A percentile compares a stretch with the other conserved stretches of the same genome.
These are phyloP conservation scores for Ehretia macrophylla DNA, from an alignment of 257 asterid genomes.

Conservation along the genomic window DNA sequence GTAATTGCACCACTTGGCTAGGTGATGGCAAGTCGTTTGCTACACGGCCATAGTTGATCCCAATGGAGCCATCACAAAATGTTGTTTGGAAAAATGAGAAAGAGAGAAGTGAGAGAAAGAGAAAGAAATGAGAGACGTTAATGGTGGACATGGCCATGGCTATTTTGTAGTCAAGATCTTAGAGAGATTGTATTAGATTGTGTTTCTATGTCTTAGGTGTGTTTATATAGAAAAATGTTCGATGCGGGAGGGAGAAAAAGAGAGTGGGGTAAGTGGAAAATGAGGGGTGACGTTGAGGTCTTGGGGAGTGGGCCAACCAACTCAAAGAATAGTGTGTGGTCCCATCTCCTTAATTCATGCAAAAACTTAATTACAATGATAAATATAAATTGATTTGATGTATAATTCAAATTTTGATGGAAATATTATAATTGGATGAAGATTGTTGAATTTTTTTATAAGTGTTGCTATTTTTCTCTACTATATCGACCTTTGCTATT, in stretches of 20 bases:
- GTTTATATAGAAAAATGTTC: not conserved
- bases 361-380: no score
- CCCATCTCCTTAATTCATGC: no score
- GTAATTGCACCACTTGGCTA: constrained; percentile 60
- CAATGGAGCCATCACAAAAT: constrained; percentile 43
- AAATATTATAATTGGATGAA: no score
- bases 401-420: no score
- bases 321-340: no score
- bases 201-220: not conserved
- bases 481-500: no score
- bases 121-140: constrained; percentile 2
- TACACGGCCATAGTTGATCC: constrained; percentile 83
- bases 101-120: constrained; percentile 9
- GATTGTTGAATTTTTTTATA: no score
- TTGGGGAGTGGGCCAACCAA: not conserved
- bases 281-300: not conserved
- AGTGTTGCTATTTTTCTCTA: no score
- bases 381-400: no score
- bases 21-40: constrained; percentile 80
- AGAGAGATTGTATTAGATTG: not conserved
- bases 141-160: constrained; percentile 4
- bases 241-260: not conserved
- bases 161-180: not conserved
- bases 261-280: constrained; percentile 17
- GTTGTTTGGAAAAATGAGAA: constrained; percentile 5